Evolutionary conservation across 805 yeast species (phyloP).

Genomic region (Candida golubevii): DNA sequence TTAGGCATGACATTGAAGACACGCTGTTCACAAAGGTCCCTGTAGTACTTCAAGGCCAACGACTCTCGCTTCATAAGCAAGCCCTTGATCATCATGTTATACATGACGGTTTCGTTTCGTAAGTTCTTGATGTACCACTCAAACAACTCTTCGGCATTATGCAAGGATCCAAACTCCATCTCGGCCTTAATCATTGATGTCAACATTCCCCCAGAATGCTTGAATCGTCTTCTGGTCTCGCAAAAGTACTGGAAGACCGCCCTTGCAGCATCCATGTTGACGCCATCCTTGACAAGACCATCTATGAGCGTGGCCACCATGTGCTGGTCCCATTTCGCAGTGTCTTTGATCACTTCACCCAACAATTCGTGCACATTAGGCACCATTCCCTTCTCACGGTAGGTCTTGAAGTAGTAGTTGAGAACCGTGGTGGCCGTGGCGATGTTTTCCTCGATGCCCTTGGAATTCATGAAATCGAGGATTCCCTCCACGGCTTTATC

Average conservation of each 20-base stretch:
- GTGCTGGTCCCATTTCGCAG: conserved; percentile 36
- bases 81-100: conserved; percentile 37
- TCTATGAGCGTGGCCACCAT: conserved; percentile 52
- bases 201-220: conserved; percentile 31
- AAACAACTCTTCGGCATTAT: conserved; percentile 29
- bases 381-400: conserved; percentile 38
- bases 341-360: conserved; percentile 32
- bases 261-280: conserved; percentile 50
- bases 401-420: conserved; percentile 47
- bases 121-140: conserved; percentile 32
- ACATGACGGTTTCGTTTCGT: conserved; percentile 33
- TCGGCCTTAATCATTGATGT: conserved; percentile 48
- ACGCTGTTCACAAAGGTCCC: conserved; percentile 26
- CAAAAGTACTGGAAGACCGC: conserved; percentile 41
- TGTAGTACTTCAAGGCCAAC: conserved; percentile 40
- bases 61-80: conserved; percentile 29
- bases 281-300: conserved; percentile 46
- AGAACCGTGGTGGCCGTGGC: conserved; percentile 60
- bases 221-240: conserved; percentile 22
- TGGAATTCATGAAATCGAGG: conserved; percentile 37
- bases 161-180: conserved; percentile 35
- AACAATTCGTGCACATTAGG: conserved; percentile 41
- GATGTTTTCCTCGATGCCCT: conserved; percentile 49
- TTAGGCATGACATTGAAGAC: conserved; percentile 36
- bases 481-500: conserved; percentile 48